phyloP scores from a whole-genome alignment of 2,329 filamentous ascomycete species.

The Venturia asperata region DNA sequence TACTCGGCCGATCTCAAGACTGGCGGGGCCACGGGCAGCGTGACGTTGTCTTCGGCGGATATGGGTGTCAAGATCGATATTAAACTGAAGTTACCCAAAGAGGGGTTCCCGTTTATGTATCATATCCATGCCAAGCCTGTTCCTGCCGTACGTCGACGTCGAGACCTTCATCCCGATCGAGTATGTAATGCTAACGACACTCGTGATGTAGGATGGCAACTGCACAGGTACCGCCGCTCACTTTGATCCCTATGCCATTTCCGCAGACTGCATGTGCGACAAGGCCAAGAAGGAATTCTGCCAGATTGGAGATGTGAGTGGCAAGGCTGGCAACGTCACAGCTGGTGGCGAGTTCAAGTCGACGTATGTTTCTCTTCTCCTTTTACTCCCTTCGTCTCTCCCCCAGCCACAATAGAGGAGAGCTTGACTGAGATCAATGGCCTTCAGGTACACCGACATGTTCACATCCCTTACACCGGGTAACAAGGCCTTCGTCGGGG shows the following conservation, averaged over 20 bases:
- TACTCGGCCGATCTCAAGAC: constrained; percentile 29
- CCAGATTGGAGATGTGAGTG: constrained; percentile 20
- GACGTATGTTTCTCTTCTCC: not conserved
- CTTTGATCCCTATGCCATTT: constrained; percentile 18
- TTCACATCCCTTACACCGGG: constrained; percentile 5
- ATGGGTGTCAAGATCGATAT: constrained; percentile 35
- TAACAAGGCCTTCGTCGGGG: not conserved
- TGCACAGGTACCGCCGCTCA: constrained; percentile 17
- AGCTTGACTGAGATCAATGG: not conserved
- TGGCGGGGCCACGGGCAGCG: not conserved
- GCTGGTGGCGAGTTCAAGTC: not conserved
- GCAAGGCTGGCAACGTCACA: constrained; percentile 20
- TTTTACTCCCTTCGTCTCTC: not conserved
- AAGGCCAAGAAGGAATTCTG: constrained; percentile 11
- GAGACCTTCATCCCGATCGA: too few relatives aligned
- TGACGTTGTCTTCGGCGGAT: not conserved
- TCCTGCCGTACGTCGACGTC: not conserved
- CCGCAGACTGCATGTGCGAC: constrained; percentile 18
- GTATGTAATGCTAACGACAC: not conserved
- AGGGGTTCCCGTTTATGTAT: constrained; percentile 28
- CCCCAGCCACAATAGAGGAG: not conserved
- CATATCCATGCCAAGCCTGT: constrained; percentile 20
- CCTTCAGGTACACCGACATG: constrained; percentile 9
- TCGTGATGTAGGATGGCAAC: constrained; percentile 12
- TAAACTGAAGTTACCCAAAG: constrained; percentile 35